Base-by-base conservation (phyloP, 148 eudicot genomes). In the Heliamphora exappendiculata region DNA sequence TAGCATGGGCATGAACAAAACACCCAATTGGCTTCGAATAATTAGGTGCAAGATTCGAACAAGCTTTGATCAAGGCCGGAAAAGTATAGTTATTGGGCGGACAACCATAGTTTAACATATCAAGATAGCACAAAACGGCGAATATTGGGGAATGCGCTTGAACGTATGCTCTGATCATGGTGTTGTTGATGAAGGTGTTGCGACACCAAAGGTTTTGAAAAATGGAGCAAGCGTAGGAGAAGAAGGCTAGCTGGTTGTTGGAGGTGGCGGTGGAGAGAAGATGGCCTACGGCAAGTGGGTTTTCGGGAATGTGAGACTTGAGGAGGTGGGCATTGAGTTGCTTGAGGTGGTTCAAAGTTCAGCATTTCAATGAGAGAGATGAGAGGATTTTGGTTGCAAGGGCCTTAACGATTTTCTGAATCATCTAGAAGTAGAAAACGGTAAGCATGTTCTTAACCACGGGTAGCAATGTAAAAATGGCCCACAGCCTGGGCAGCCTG, bases 131-230 rank as follows among this genome's bases (percentile, higher is more conserved):
- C 0, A 75, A 45, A 63, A 82, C 65, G 3, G 85, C 79, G 24
- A 54, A 20, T 42, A 62, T n/a, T 0, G 78, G 83, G 3, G 20
- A 63, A 13, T 72, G 45, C 10, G 58, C 26, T 24, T 69, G 83
- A 20, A 85, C 47, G 36, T 76, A 79, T 24, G 83, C 85, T 70
- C 83, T 70, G 54, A 85, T 82, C 81, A 85, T 77, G 51, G 74
- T 85, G 77, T 82, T 85, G 81, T 70, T 79, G 34, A 85, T 66
- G 73, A 85, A 85, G 12, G 81, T 82, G 19, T 68, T 85, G 11
- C 74, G 81, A 57, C 24, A 41, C 6, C 63, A 60, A 45, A 72
- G 84, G 28, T 79, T 74, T 16, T 49, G 75, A 54, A 84, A 82
- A 5, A 84, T 73, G 13, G 63, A 31, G 67, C 57, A 16, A 17